Percentiles rank a stretch among this genome's conserved stretches.
Conservation (phyloP, 1,139 yeast genomes). For the Yamadazyma sp. region DNA sequence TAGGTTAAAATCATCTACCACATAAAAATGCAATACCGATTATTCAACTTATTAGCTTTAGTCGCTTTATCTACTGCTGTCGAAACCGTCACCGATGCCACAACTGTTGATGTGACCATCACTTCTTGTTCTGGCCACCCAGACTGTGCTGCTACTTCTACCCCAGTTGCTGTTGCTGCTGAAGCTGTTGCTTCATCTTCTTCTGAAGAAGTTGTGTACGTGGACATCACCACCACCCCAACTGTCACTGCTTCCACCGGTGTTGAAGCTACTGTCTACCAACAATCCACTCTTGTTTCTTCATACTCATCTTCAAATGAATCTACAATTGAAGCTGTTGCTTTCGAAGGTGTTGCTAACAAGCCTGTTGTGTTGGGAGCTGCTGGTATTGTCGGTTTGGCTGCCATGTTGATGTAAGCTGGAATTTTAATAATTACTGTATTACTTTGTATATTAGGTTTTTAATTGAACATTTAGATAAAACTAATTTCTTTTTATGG, state of each 20-base stretch:
- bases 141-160: slow-evolving; percentile 14
- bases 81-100: slow-evolving; percentile 32
- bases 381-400: slow-evolving; percentile 47
- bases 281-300: slow-evolving; percentile 34
- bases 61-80: slow-evolving; percentile 23
- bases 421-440: neutral
- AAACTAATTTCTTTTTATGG: no score
- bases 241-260: slow-evolving; percentile 36
- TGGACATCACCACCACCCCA: slow-evolving; percentile 33
- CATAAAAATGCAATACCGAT: slow-evolving; percentile 22
- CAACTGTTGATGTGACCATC: slow-evolving; percentile 41
- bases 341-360: slow-evolving; percentile 31
- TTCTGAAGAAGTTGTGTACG: slow-evolving; percentile 23
- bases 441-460: slow-evolving; percentile 3
- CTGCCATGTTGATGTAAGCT: slow-evolving; percentile 40
- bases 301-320: slow-evolving; percentile 14
- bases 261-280: slow-evolving; percentile 34
- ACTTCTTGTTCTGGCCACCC: slow-evolving; percentile 42
- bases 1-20: slow-evolving; percentile 4
- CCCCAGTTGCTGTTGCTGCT: slow-evolving; percentile 17
- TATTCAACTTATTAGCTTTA: slow-evolving; percentile 33
- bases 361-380: slow-evolving; percentile 34
- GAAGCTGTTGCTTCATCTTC: slow-evolving; percentile 16
- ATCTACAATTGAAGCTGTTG: slow-evolving; percentile 21
- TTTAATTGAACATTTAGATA: neutral